Evolutionary conservation across 495 filamentous ascomycete genomes (phyloP), one percentile per base, ranked within the genome.

Genomic region (Aspergillus wentii): DNA sequence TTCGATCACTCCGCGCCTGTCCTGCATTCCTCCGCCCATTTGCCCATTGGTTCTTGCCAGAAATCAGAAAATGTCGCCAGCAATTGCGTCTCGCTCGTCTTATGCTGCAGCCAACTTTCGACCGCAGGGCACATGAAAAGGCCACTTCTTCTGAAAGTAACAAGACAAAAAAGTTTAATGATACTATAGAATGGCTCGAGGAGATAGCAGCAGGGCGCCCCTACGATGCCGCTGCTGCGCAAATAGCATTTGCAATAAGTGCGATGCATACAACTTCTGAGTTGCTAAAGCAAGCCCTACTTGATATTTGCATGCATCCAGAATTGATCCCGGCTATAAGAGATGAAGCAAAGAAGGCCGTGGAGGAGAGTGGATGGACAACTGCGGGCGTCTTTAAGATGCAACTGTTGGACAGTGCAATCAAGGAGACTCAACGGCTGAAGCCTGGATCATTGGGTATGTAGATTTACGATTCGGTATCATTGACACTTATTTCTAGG

Each of bases 341-440:
- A 4, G 35, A 57, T 1, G 57, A 65, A 20, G 30, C 57, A 3
- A 29, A 41, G 3, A 29, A 44, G 3, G 52, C 56, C 0, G 19
- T 54, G 1, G 10, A 31, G 11, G 21, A 43, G 21, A 44, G 48
- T 11, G 54, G 48, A 5, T 69, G 68, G 64, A 57, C 54, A 3
- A 70, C 63, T 38, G 52, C 55, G 8, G 54, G 59, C 0, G 16
- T 71, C 5, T 57, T 56, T 23, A 69, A 72, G 27, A 57, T 77
- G 16, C 51, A 60, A 43, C 42, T 72, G 22, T 60, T 76, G 56
- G 57, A 61, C 32, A 61, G 52, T 36, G 30, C 45, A 2, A 22
- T 56, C 8, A 60, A 65, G 43, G 48, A 71, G 38, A 46, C 51
- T 29, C 48, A 54, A 40, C 33, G 35, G 16, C 18, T 62, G 48